Evolutionary conservation across 2,329 filamentous ascomycete genomes (phyloP), one percentile per base, ranked within the genome.

Genomic region (Xylaria sp.): DNA sequence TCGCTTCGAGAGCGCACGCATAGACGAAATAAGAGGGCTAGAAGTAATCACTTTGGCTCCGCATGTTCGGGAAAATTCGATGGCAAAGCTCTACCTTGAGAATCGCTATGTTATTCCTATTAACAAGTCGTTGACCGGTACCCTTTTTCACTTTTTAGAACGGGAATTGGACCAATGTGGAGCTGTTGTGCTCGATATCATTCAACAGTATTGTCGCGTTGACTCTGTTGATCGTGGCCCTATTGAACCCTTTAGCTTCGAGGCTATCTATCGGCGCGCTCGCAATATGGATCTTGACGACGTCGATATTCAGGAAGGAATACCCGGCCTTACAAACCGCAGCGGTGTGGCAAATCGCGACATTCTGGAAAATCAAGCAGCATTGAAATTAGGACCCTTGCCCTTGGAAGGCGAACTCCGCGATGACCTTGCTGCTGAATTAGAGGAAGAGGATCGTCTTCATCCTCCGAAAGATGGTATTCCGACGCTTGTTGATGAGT

Each of bases 101-200:
- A 95, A 94, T 83, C 96, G 93, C 78, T 99, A 98, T 78, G 89
- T 93, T 13, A 86, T 99, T 41, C 93, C 93, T 0, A 83, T 99
- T n/a, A 97, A 94, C 74, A 90, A 91, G 65, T 91, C 94, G 73
- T 90, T 94, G 0, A 94, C 92, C 66, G 90, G 90, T 65, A 92
- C 92, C 68, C 86, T 98, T 9, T 91, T 97, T 76, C 92, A 94
- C 73, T 97, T 95, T 74, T 84, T 99, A 0, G 94, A 98, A 78
- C 89, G 90, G n/a, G 94, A 97, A 70, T 87, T 90, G 15, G 91
- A 93, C 59, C 88, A 91, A 60, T 94, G 94, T 12, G 95, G 94
- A 18, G 87, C 89, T 7, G 88, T 95, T 15, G 89, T 98, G 72
- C 89, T 91, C 43, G 88, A 90, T 55, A 85, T 98, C 18, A 84